Base-by-base conservation (phyloP, 495 filamentous ascomycete genomes). In the Hypoxylon lienhwacheense region DNA sequence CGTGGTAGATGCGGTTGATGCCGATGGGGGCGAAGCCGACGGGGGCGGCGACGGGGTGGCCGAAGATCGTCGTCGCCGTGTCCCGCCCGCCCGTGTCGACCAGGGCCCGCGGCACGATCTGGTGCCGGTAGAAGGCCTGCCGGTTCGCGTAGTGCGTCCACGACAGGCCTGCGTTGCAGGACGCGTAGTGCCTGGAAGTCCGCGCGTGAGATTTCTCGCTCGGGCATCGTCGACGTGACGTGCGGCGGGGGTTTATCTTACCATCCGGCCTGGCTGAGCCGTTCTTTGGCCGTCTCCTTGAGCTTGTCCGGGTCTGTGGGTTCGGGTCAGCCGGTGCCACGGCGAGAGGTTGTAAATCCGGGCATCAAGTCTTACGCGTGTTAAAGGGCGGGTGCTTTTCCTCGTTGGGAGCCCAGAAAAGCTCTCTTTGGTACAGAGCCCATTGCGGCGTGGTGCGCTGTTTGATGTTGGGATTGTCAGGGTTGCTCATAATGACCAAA, bases 21-120 rank as follows among this genome's bases (percentile, higher is more conserved):
- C 84, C 84, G 33, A 86, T 80, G 0, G 83, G 85, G 0, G 84
- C 82, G 56, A 88, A 84, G 19, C 81, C 81, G 24, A 86, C 79
- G 4, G 82, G 82, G 0, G 81, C 81, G 5, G 73, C 69, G 32
- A 83, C 77, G 22, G 70, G 73, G 62, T 85, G 82, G 11, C 81
- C 81, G 70, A 85, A 87, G 50, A 88, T 83, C 7, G 63, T 66
- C 21, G 81, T 80, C 2, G 59, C 64, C 1, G 79, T 86, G 61
- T 86, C 82, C 5, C 82, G 76, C 12, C 52, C 55, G 54, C 77
- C 81, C 12, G 83, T 86, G 66, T 85, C 81, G 49, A 86, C 77
- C 4, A 87, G 75, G 65, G 77, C 78, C 15, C 74, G 74, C 2
- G 83, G 85, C 47, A 86, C 78, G 62, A 87, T 81, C 28, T 81